Evolutionary conservation across 257 asterid species (phyloP).

Genomic region (Osmanthus fragrans): DNA sequence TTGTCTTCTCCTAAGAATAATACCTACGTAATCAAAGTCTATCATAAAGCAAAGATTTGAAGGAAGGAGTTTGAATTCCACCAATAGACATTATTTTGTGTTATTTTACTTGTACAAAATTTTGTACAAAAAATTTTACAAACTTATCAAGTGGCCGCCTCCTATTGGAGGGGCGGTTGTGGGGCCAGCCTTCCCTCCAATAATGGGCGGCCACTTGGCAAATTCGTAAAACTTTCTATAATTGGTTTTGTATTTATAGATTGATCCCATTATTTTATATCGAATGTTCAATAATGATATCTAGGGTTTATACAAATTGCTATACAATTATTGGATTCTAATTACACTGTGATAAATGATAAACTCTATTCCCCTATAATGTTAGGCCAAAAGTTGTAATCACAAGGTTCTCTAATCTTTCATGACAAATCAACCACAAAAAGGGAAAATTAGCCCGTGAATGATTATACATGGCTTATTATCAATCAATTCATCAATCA

Average conservation of each 20-base stretch:
- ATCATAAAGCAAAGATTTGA: conserved; percentile 16
- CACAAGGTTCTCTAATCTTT: not conserved
- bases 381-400: not conserved
- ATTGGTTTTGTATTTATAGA: no score
- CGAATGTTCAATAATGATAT: not conserved
- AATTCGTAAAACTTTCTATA: no score
- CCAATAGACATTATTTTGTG: not conserved
- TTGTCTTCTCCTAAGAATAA: not conserved
- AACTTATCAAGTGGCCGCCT: no score
- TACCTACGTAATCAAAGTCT: not conserved
- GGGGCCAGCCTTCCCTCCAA: no score
- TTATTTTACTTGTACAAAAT: no score
- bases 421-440: not conserved
- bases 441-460: not conserved
- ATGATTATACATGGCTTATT: not conserved
- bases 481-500: not conserved
- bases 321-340: not conserved
- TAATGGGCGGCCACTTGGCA: no score
- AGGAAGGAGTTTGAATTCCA: conserved; percentile 15
- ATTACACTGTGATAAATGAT: not conserved
- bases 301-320: not conserved
- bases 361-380: not conserved
- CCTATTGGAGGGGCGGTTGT: no score
- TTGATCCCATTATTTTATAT: no score
- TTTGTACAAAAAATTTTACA: no score